These are phyloP conservation scores for Hippophae gyantsensis DNA, from an alignment of 306 rosid genomes.

Conservation along the genomic window DNA sequence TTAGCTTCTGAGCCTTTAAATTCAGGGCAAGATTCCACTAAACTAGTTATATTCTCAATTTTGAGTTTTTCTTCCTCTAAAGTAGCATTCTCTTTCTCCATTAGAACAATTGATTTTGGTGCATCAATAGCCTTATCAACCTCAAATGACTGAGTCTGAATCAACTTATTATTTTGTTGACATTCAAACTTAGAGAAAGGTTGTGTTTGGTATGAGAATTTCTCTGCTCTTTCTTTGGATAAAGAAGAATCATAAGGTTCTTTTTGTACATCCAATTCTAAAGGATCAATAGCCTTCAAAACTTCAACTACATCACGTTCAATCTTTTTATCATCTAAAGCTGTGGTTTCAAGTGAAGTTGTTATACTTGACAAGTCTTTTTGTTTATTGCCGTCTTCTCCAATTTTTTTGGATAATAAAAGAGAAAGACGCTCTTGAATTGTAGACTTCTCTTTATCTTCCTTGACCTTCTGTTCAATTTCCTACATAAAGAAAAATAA, in stretches of 20 bases:
- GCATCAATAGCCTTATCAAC: background rate
- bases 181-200: background rate
- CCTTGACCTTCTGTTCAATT: slow-evolving; percentile 38
- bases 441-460: slow-evolving; percentile 23
- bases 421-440: slow-evolving; percentile 15
- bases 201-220: background rate
- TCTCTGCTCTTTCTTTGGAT: background rate
- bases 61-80: background rate
- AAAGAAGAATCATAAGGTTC: background rate
- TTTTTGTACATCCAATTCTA: background rate
- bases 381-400: slow-evolving; percentile 24
- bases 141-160: background rate
- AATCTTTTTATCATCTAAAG: background rate
- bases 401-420: slow-evolving; percentile 25
- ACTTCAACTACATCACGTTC: background rate
- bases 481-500: slow-evolving; percentile 22
- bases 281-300: background rate
- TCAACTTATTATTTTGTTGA: background rate
- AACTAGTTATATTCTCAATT: background rate
- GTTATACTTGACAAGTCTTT: slow-evolving; percentile 13
- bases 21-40: background rate
- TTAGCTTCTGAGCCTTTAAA: background rate
- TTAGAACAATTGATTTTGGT: background rate
- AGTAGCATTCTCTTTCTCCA: background rate
- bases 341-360: background rate